Evolutionary conservation across 2,329 filamentous ascomycete genomes (phyloP), one percentile per base, ranked within the genome.

Genomic region (Penicillium sp.): DNA sequence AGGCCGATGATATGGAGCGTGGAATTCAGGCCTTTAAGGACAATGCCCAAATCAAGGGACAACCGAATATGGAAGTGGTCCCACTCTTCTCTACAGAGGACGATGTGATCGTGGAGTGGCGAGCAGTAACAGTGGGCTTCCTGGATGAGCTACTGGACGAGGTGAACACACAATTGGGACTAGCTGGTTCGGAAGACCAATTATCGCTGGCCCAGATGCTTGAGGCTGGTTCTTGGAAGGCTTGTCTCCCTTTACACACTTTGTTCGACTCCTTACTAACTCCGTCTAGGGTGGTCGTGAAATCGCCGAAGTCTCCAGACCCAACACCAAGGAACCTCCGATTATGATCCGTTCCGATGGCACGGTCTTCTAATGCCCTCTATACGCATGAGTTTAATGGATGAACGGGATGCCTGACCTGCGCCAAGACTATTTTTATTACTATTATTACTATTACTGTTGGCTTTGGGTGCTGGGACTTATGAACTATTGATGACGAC

Each of bases 141-240:
- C 73, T 93, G 51, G 89, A 92, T 71, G 83, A 88, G 65, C 79
- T 93, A 13, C 79, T 90, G 19, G 80, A 80, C 3, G 87, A 90
- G 58, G 88, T 92, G 64, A 91, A 91, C 72, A 75, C 80, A 42
- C 77, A 84, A 48, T 75, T 97, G 48, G 86, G 85, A 55, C 77
- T 97, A 42, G 82, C 81, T 8, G 91, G 90, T 1, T 44, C 63
- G 3, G 79, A 85, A 37, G 86, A 93, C 64, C 81, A 82, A 65
- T 77, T 99, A 72, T 90, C 81, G 42, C 77, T 98, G 65, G 87
- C 93, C 6, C 95, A 99, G 74, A 86, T 99, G 79, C 82, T 99
- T 19, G 95, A 98, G 76, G 95, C 93, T 14, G 95, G 95, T 51
- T 96, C 91, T 71, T 99, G 95, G 93, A 98, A 98, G 90, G 93